A percentile compares a stretch with the other conserved stretches of the same genome.
Evolutionary conservation across 1,139 yeast species (phyloP).

Genomic region (Sugiyamaella grinbergsii): DNA sequence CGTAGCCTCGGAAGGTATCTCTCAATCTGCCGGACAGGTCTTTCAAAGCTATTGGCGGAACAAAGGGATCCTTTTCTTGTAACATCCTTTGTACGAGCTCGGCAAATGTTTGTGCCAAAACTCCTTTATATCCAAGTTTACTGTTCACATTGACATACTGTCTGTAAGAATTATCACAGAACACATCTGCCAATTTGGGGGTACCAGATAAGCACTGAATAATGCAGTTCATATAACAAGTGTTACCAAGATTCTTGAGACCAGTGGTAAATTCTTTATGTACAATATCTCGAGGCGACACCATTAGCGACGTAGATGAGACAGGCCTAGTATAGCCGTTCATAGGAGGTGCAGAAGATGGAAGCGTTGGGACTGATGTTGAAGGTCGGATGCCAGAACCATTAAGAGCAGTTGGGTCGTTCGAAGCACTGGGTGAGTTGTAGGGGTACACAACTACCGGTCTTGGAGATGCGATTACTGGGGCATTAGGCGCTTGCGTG

Average conservation of each 20-base stretch:
- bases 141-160: slow-evolving; percentile 75
- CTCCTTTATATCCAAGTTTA: slow-evolving; percentile 80
- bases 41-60: slow-evolving; percentile 62
- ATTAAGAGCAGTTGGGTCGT: neutral
- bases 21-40: slow-evolving; percentile 66
- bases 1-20: slow-evolving; percentile 69
- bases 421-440: neutral
- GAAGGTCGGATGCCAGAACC: slow-evolving; percentile 5
- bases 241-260: slow-evolving; percentile 79
- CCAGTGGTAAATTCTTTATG: slow-evolving; percentile 52
- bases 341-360: slow-evolving; percentile 19
- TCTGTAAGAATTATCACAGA: slow-evolving; percentile 60
- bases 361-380: slow-evolving; percentile 13
- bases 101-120: slow-evolving; percentile 73
- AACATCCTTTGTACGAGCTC: slow-evolving; percentile 63
- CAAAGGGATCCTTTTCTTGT: slow-evolving; percentile 51
- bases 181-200: slow-evolving; percentile 50
- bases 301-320: slow-evolving; percentile 4
- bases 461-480: slow-evolving; percentile 21
- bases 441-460: slow-evolving; percentile 20
- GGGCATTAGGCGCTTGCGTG: slow-evolving; percentile 1
- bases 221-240: slow-evolving; percentile 92
- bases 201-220: slow-evolving; percentile 76
- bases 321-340: slow-evolving; percentile 17
- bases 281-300: slow-evolving; percentile 9